These are phyloP conservation scores for Dendrobium catenatum DNA, from an alignment of 106 monocot genomes.

Conservation along the genomic window DNA sequence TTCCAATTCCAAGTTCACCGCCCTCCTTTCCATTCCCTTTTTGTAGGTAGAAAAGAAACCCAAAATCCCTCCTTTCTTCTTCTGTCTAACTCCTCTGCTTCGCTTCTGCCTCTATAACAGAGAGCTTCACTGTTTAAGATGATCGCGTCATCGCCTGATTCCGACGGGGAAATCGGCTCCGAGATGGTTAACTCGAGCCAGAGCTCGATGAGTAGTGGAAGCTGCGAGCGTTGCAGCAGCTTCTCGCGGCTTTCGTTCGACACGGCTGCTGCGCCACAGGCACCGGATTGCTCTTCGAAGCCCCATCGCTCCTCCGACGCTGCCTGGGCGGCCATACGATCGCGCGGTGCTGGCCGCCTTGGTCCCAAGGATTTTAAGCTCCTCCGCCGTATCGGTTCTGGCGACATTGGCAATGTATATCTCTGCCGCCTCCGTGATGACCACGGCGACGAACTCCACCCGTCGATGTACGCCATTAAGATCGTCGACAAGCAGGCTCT, in stretches of 20 bases:
- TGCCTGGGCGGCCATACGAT: constrained; percentile 12
- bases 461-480: constrained; percentile 71
- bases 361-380: constrained; percentile 67
- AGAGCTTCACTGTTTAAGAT: constrained; percentile 1
- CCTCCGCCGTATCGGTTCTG: constrained; percentile 58
- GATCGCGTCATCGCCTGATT: constrained; percentile 6
- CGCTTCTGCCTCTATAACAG: neutral
- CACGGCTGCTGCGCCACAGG: constrained; percentile 5
- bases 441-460: neutral
- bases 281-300: constrained; percentile 1
- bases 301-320: constrained; percentile 23
- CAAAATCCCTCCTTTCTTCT: constrained; percentile 5
- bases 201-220: constrained; percentile 41
- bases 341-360: constrained; percentile 15
- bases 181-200: constrained; percentile 31
- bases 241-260: constrained; percentile 33
- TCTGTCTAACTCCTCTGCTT: neutral
- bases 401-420: constrained; percentile 82
- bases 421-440: constrained; percentile 51
- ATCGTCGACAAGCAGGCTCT: constrained; percentile 66
- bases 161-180: constrained; percentile 17
- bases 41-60: neutral
- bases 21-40: neutral
- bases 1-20: neutral
- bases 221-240: constrained; percentile 17